Evolutionary conservation across 1,139 yeast genomes (phyloP).

Genomic region (Entelexis sorbosivorans): DNA sequence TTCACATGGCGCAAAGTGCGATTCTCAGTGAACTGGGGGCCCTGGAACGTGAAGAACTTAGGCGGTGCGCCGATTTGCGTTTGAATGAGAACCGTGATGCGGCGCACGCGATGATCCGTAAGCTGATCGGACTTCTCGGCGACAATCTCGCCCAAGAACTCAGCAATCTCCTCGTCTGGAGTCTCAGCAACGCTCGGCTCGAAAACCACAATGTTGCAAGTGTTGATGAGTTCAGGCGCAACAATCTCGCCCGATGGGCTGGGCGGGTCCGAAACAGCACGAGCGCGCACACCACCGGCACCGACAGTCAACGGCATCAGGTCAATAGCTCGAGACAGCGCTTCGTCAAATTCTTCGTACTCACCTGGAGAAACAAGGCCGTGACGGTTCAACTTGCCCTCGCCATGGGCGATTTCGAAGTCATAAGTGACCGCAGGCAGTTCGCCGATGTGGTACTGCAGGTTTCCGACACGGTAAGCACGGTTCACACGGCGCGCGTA

Average conservation of each 20-base stretch:
- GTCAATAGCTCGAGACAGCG: slow-evolving; percentile 65
- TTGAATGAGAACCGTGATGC: slow-evolving; percentile 84
- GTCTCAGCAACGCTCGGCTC: slow-evolving; percentile 49
- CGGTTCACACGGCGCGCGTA: slow-evolving; percentile 94
- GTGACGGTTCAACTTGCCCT: slow-evolving; percentile 41
- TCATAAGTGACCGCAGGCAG: slow-evolving; percentile 62
- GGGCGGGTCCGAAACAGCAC: slow-evolving; percentile 28
- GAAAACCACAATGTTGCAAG: slow-evolving; percentile 67
- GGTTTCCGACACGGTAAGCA: slow-evolving; percentile 78
- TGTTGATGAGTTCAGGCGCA: slow-evolving; percentile 48
- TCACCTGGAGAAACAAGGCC: slow-evolving; percentile 82
- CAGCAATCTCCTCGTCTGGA: slow-evolving; percentile 53
- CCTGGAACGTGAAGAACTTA: slow-evolving; percentile 88
- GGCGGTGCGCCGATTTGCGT: slow-evolving; percentile 80
- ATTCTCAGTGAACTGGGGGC: slow-evolving; percentile 64
- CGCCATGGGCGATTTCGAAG: slow-evolving; percentile 47
- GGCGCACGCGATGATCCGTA: slow-evolving; percentile 62
- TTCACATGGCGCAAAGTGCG: slow-evolving; percentile 93
- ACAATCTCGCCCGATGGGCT: slow-evolving; percentile 26
- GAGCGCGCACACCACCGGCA: slow-evolving; percentile 27
- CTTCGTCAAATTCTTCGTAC: slow-evolving; percentile 81
- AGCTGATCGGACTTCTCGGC: slow-evolving; percentile 63
- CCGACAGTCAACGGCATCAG: slow-evolving; percentile 41
- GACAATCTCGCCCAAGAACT: slow-evolving; percentile 52
- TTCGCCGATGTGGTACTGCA: slow-evolving; percentile 49